phyloP scores from a whole-genome alignment of 2,329 filamentous ascomycete genomes.

The Talaromyces albobiverticillius region DNA sequence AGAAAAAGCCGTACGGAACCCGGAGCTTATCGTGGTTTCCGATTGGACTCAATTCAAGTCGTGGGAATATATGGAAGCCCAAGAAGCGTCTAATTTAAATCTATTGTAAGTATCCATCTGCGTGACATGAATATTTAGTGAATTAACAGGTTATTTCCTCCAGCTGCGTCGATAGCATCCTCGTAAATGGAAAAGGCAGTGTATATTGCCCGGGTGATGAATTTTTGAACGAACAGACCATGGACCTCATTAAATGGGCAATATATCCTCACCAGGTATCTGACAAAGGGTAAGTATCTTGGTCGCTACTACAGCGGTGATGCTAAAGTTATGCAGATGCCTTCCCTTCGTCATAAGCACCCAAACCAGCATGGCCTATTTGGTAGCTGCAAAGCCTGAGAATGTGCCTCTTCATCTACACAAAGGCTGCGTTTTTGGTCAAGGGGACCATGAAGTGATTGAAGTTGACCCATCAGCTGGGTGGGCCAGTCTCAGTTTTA shows the following conservation, averaged over 20 bases:
- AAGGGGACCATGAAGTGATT: constrained; percentile 46
- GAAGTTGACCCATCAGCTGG: constrained; percentile 33
- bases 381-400: constrained; percentile 13
- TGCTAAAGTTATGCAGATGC: background rate
- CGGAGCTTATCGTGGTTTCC: constrained; percentile 50
- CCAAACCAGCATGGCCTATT: constrained; percentile 10
- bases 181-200: constrained; percentile 3
- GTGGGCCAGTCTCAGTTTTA: constrained; percentile 57
- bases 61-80: constrained; percentile 38
- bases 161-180: constrained; percentile 6
- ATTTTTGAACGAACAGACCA: constrained; percentile 37
- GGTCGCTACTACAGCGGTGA: background rate
- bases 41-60: constrained; percentile 59
- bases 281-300: constrained; percentile 30
- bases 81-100: constrained; percentile 12
- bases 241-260: constrained; percentile 19
- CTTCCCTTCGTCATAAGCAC: constrained; percentile 16
- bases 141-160: background rate
- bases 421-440: constrained; percentile 46
- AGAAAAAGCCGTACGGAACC: constrained; percentile 46
- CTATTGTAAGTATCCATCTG: constrained; percentile 18
- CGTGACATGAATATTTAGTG: background rate
- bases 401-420: constrained; percentile 26
- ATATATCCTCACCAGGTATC: constrained; percentile 24
- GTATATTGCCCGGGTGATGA: constrained; percentile 51